These are phyloP conservation scores for Torulaspora delbrueckii DNA, from an alignment of 805 yeast genomes.

Conservation along the genomic window DNA sequence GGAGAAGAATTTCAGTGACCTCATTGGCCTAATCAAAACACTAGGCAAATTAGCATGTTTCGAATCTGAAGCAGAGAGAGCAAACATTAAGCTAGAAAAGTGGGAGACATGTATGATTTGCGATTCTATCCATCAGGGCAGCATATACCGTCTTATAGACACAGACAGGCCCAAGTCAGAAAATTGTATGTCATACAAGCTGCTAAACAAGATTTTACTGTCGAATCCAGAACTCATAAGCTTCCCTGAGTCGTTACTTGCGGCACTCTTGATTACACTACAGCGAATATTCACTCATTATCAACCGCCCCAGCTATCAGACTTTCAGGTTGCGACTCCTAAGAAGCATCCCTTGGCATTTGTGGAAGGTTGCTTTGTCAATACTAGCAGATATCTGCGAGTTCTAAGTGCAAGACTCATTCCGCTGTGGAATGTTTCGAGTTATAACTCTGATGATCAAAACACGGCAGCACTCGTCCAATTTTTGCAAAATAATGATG, in stretches of 20 bases:
- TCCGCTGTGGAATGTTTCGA: constrained; percentile 44
- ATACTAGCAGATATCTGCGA: constrained; percentile 52
- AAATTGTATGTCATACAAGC: constrained; percentile 20
- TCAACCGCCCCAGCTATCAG: constrained; percentile 42
- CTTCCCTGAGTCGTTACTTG: constrained; percentile 32
- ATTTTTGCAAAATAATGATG: constrained; percentile 37
- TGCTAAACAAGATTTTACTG: constrained; percentile 29
- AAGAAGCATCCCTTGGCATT: constrained; percentile 35
- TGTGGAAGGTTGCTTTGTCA: constrained; percentile 38
- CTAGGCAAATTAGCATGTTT: constrained; percentile 25
- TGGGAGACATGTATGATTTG: constrained; percentile 23
- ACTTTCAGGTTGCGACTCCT: constrained; percentile 5
- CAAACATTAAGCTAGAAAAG: neutral
- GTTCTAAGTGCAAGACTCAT: constrained; percentile 47
- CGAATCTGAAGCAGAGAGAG: constrained; percentile 8
- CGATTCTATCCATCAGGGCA: constrained; percentile 18
- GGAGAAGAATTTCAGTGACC: neutral
- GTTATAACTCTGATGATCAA: constrained; percentile 38
- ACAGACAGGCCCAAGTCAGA: constrained; percentile 31
- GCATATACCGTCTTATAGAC: constrained; percentile 19
- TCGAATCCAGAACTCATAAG: constrained; percentile 21
- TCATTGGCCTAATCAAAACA: constrained; percentile 9
- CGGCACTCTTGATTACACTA: constrained; percentile 44
- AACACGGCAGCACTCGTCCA: constrained; percentile 45
- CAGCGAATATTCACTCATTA: constrained; percentile 49